Conservation (phyloP, 192 early-diverging fungal genomes). For the Coemansia sp. region DNA sequence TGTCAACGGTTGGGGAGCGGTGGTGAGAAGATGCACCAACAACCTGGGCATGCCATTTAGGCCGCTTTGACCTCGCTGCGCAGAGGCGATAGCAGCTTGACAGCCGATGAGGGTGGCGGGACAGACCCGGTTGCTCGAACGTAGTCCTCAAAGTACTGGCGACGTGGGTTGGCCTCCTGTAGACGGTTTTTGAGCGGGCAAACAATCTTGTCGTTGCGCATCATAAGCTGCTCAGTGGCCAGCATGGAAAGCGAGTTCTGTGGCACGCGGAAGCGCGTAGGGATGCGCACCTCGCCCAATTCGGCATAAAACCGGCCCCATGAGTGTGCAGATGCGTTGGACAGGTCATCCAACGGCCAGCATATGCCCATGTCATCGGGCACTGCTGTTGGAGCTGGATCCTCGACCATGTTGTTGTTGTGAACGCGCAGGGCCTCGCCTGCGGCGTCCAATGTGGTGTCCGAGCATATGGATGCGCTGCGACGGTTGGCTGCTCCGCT, state of each 20-base stretch:
- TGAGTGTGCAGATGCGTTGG: slow-evolving; percentile 7
- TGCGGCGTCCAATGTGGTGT: slow-evolving; percentile 14
- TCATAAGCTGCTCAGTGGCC: slow-evolving; percentile 53
- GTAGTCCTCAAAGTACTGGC: slow-evolving; percentile 46
- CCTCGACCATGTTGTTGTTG: background rate
- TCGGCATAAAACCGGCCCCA: slow-evolving; percentile 42
- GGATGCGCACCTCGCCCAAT: slow-evolving; percentile 42
- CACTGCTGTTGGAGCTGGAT: background rate
- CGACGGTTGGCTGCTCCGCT: slow-evolving; percentile 26
- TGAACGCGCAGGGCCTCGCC: background rate
- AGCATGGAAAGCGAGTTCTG: slow-evolving; percentile 46
- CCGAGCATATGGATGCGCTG: slow-evolving; percentile 26
- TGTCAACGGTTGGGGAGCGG: background rate
- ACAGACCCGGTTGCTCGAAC: slow-evolving; percentile 36
- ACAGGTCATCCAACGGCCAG: slow-evolving; percentile 40
- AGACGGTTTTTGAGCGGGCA: slow-evolving; percentile 55
- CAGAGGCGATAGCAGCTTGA: slow-evolving; percentile 20
- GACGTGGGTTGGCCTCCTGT: slow-evolving; percentile 41
- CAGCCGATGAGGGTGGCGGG: slow-evolving; percentile 13
- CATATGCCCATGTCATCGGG: slow-evolving; percentile 41
- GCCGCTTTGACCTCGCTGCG: slow-evolving; percentile 12
- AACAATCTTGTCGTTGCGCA: slow-evolving; percentile 51
- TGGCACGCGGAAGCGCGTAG: slow-evolving; percentile 44
- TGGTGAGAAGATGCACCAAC: background rate
- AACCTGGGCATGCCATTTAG: background rate